These are phyloP conservation scores for Aureobasidium subglaciale DNA, from an alignment of 2,329 filamentous ascomycete genomes.

Conservation along the genomic window DNA sequence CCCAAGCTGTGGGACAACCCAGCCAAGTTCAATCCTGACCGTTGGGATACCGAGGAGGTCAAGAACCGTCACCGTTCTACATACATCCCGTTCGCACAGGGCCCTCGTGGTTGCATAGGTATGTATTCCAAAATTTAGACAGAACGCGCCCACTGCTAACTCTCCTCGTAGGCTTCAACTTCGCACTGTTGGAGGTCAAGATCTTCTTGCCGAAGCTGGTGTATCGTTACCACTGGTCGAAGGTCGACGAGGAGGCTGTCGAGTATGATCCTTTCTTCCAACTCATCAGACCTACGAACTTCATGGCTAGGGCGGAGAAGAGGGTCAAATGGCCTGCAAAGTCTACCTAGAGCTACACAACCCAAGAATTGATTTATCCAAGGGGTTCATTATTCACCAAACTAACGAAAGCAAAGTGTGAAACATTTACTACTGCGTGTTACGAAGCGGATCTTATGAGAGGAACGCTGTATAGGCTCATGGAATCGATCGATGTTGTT, in stretches of 20 bases:
- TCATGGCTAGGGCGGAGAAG: constrained; percentile 46
- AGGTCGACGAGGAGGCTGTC: constrained; percentile 45
- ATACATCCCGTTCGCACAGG: constrained; percentile 54
- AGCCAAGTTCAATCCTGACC: constrained; percentile 50
- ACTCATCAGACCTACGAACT: constrained; percentile 49
- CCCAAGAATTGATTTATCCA: too few species aligned
- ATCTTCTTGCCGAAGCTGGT: constrained; percentile 52
- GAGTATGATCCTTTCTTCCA: constrained; percentile 56
- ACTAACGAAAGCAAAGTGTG: neutral
- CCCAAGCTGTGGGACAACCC: constrained; percentile 52
- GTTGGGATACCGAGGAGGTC: constrained; percentile 51
- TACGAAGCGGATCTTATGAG: too few species aligned
- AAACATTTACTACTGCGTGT: too few species aligned
- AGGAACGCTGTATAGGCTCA: too few species aligned
- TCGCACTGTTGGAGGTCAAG: constrained; percentile 56
- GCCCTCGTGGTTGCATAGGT: constrained; percentile 53
- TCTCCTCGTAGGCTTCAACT: constrained; percentile 63
- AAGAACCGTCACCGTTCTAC: constrained; percentile 45
- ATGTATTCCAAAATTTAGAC: too few species aligned
- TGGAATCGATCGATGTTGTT: too few species aligned
- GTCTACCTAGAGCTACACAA: neutral
- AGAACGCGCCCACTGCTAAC: too few species aligned
- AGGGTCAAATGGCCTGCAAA: constrained; percentile 43
- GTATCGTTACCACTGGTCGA: constrained; percentile 50
- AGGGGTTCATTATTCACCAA: too few species aligned